Base-by-base conservation (phyloP, 1,284 basidiomycete species). In the Rhodotorula sp. region DNA sequence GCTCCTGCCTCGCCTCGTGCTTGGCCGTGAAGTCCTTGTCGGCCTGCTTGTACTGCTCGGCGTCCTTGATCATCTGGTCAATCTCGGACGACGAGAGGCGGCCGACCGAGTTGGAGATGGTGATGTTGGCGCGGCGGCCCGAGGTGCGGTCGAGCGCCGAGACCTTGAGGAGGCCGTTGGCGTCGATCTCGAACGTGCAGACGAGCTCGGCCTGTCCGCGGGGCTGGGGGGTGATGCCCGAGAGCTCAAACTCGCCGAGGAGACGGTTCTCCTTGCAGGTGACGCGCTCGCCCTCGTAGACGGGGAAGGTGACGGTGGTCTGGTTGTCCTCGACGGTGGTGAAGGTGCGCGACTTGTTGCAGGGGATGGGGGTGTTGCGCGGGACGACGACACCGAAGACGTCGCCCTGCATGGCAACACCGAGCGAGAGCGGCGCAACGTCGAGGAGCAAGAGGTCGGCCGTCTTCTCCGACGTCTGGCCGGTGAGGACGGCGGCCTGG, bases 261-360 rank as follows among this genome's bases (percentile, higher is more conserved):
- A 97, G 85, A 82, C 92, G 88, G 85, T 96, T 96, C 85, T 97
- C 94, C 80, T 92, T 91, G 85, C 92, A 95, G 79, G 94, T 91
- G 53, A 92, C 94, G 77, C 94, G 92, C 84, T 97, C 94, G 80
- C 94, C 94, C 86, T 97, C 94, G 83, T 94, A 95, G 58, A 97
- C 94, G 77, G 92, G 94, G 91, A 97, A 95, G 73, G 92, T 93
- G 83, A 97, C 94, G 61, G 76, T 77, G 57, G 94, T 94, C 84
- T 97, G 94, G 86, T 97, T 97, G 86, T 97, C 94, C 86, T 95
- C 92, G 75, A 95, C 92, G 61, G 94, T 97, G 76, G 94, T 95
- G 87, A 97, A 97, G 67, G 89, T 89, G 80, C 92, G 86, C 57
- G 91, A 93, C 85, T 96, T 96, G 87, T 93, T 95, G 81, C 93